Base-by-base conservation (phyloP, 495 filamentous ascomycete genomes). In the Chaetomium tenue region DNA sequence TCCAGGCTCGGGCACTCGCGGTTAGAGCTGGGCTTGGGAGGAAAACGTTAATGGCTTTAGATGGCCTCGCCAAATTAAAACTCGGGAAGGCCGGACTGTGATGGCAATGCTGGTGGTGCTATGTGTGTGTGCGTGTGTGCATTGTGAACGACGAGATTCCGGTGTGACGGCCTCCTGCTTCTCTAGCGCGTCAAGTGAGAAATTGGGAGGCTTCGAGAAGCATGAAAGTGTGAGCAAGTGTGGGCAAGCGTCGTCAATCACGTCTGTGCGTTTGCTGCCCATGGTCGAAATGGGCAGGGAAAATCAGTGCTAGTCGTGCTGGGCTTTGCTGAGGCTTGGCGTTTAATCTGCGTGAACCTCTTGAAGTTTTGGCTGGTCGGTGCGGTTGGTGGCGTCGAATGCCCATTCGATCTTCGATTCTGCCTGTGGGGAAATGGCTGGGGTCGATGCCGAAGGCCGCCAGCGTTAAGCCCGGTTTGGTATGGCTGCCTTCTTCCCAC, bases 11-110 rank as follows among this genome's bases (percentile, higher is more conserved):
- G 60, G 56, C 50, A 67, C 33, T 30, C 42, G 64, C 72, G 68
- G 72, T 66, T 74, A 68, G 68, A 67, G 65, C 66, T 70, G 70
- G 70, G 60, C 65, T 68, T 61, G 67, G 56, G 63, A 62, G 63
- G 58, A 65, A 56, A 66, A 13, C 0, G 15, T n/a, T 9, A 46
- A 72, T 69, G 67, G 70, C 64, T 70, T 63, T 63, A 50, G 64
- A 68, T 61, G 53, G 67, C 37, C 2, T 68, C 60, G 61, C 63
- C 60, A 73, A 72, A 72, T 72, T 72, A 40, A 70, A 74, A 74
- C 54, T 64, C 64, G 60, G 58, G 48, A 68, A 65, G 67, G 69
- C 66, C 64, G 63, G 65, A 51, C 69, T 70, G 74, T 71, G 69
- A 70, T 75, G 67, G 28, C 28, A 30, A 30, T 30, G 28, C 28